These are phyloP conservation scores for Phytopythium boreale DNA, from an alignment of 352 stramenopile species.

Conservation along the genomic window DNA sequence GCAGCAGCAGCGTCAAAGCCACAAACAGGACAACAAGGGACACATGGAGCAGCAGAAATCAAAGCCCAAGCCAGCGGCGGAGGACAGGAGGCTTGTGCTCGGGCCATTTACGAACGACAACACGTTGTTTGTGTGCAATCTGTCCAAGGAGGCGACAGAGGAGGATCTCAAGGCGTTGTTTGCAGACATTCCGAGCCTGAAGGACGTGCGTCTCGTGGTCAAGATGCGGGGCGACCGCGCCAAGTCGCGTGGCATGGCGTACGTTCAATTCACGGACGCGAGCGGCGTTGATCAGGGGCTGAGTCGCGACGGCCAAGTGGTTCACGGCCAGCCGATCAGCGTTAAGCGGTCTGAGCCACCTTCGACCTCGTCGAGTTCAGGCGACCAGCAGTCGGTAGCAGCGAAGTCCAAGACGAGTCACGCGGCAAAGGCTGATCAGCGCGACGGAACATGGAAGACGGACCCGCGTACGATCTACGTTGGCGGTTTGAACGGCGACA, in stretches of 20 bases:
- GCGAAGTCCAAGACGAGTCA: neutral
- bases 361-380: conserved; percentile 6
- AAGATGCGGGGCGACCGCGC: conserved; percentile 54
- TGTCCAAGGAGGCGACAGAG: conserved; percentile 54
- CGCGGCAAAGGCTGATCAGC: neutral
- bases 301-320: conserved; percentile 20
- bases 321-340: conserved; percentile 41
- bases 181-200: conserved; percentile 36
- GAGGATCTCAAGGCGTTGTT: conserved; percentile 55
- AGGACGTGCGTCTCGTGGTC: conserved; percentile 60
- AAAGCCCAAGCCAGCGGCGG: conserved; percentile 1
- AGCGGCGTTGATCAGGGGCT: conserved; percentile 35
- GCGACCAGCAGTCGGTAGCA: neutral
- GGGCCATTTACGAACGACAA: conserved; percentile 51
- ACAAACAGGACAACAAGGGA: conserved; percentile 1
- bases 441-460: conserved; percentile 40
- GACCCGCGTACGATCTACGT: conserved; percentile 58
- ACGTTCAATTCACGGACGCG: conserved; percentile 60
- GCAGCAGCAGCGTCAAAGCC: conserved; percentile 11
- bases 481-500: conserved; percentile 29
- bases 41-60: too few species aligned
- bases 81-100: conserved; percentile 30
- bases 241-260: conserved; percentile 75
- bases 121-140: conserved; percentile 68
- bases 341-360: conserved; percentile 53